A percentile compares a stretch with the other conserved stretches of the same genome.
Conservation (phyloP, 371 early-diverging fungal genomes). For the Vairimorpha apis region DNA sequence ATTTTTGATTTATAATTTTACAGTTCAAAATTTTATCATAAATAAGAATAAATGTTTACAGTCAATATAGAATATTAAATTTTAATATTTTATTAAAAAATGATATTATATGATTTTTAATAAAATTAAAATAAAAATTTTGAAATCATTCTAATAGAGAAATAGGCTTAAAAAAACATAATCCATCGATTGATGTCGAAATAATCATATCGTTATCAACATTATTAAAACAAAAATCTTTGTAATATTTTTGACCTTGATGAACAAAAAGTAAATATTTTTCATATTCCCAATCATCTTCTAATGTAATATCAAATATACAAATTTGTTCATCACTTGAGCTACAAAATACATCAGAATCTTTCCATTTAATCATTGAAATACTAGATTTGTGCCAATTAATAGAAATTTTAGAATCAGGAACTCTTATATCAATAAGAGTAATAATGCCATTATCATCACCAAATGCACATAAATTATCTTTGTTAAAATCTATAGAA, state of each 20-base stretch:
- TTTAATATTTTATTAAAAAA: no score
- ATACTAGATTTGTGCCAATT: slow-evolving; percentile 59
- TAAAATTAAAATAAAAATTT: background rate
- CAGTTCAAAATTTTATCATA: no score
- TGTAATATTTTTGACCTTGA: slow-evolving; percentile 62
- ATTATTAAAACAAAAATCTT: slow-evolving; percentile 54
- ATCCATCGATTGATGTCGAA: slow-evolving; percentile 49
- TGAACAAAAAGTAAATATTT: slow-evolving; percentile 62
- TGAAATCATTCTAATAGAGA: slow-evolving; percentile 32
- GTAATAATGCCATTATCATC: slow-evolving; percentile 56
- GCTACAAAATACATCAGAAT: slow-evolving; percentile 51
- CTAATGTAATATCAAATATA: slow-evolving; percentile 60
- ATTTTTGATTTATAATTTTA: no score
- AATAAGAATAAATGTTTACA: no score
- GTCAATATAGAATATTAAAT: no score
- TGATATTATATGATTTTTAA: no score
- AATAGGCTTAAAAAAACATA: slow-evolving; percentile 52
- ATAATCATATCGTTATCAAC: slow-evolving; percentile 25
- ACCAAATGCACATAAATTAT: slow-evolving; percentile 52
- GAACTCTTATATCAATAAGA: slow-evolving; percentile 52
- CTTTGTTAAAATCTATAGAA: slow-evolving; percentile 56
- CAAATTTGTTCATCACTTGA: slow-evolving; percentile 58
- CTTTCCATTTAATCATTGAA: slow-evolving; percentile 45
- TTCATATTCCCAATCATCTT: slow-evolving; percentile 61
- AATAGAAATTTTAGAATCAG: slow-evolving; percentile 37